Evolutionary conservation across 1,284 basidiomycete genomes (phyloP).

Genomic region (Cutaneotrichosporon sp.): DNA sequence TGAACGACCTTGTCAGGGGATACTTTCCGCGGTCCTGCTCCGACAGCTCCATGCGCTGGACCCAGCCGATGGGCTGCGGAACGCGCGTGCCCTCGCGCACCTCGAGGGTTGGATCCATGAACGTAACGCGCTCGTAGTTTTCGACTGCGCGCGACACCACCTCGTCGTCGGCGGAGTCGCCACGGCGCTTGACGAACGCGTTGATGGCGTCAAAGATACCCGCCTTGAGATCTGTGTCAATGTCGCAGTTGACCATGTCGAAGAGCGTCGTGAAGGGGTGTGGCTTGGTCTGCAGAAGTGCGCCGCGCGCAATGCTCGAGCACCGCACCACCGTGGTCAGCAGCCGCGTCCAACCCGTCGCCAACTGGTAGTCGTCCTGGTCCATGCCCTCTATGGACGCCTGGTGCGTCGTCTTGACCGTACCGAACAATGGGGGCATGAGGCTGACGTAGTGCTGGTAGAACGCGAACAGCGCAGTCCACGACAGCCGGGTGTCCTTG

Average conservation of each 20-base stretch:
- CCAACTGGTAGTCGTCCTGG: constrained; percentile 29
- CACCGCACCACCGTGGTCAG: constrained; percentile 71
- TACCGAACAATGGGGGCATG: constrained; percentile 39
- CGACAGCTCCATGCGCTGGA: constrained; percentile 60
- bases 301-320: constrained; percentile 51
- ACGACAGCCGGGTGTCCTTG: constrained; percentile 35
- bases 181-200: constrained; percentile 75
- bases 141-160: constrained; percentile 64
- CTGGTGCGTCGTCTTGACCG: constrained; percentile 28
- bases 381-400: constrained; percentile 28
- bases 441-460: constrained; percentile 39
- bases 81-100: constrained; percentile 27
- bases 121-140: constrained; percentile 64
- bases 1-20: constrained; percentile 80
- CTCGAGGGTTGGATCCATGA: constrained; percentile 47
- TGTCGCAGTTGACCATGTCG: constrained; percentile 68
- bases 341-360: constrained; percentile 50
- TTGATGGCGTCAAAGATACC: constrained; percentile 75
- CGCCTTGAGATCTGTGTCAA: constrained; percentile 86
- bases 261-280: constrained; percentile 74
- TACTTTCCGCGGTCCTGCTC: constrained; percentile 74
- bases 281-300: constrained; percentile 63
- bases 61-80: constrained; percentile 37
- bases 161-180: constrained; percentile 59
- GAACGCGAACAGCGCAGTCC: constrained; percentile 35